These are phyloP conservation scores for Orbilia blumenaviensis DNA, from an alignment of 2,329 filamentous ascomycete species.

Conservation along the genomic window DNA sequence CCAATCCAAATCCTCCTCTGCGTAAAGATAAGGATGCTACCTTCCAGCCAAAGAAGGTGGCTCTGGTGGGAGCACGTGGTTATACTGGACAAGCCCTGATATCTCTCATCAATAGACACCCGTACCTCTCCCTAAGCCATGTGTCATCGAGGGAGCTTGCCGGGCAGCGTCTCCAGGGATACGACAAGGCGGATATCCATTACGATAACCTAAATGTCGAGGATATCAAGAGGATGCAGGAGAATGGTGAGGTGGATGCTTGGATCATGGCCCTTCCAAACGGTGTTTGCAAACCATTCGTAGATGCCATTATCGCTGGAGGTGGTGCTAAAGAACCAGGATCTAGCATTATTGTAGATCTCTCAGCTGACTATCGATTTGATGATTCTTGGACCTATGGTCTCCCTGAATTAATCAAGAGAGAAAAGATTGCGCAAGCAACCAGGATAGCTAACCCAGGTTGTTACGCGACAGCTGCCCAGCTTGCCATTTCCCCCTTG, in stretches of 20 bases:
- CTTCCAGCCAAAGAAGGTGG: constrained; percentile 78
- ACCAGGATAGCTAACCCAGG: constrained; percentile 90
- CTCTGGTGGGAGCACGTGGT: constrained; percentile 87
- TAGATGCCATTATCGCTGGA: constrained; percentile 82
- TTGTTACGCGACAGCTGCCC: constrained; percentile 92
- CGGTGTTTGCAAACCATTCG: constrained; percentile 90
- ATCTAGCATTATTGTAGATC: constrained; percentile 83
- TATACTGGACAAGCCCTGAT: constrained; percentile 95
- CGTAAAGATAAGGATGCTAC: constrained; percentile 89
- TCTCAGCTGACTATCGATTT: constrained; percentile 97
- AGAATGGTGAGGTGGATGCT: constrained; percentile 85
- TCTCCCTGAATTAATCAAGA: constrained; percentile 82
- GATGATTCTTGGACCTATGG: constrained; percentile 87
- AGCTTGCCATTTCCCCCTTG: constrained; percentile 85
- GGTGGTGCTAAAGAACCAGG: constrained; percentile 60
- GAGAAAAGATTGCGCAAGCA: constrained; percentile 78
- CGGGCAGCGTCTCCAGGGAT: constrained; percentile 86
- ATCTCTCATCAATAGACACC: constrained; percentile 84
- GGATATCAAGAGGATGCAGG: constrained; percentile 84
- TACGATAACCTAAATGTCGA: constrained; percentile 91
- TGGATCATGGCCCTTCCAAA: constrained; percentile 99
- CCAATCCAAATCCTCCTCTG: constrained; percentile 88
- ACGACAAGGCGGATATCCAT: constrained; percentile 83
- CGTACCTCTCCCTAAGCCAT: constrained; percentile 86
- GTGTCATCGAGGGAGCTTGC: constrained; percentile 93